Conservation (phyloP, 495 filamentous ascomycete species). For the Neurospora sp. region DNA sequence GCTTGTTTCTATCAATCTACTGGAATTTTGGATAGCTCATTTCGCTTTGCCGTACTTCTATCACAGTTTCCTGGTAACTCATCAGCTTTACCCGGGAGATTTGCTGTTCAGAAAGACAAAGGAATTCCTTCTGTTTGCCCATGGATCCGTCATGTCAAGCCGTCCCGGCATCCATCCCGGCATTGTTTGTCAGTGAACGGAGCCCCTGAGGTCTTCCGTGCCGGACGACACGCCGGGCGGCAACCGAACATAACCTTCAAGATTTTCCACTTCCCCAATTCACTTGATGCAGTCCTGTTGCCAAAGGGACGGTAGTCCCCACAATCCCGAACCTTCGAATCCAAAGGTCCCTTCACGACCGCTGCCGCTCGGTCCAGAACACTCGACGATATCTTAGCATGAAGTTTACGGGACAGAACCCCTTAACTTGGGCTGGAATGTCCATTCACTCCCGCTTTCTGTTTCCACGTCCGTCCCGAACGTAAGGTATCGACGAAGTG, state of each 20-base stretch:
- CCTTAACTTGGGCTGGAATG: background rate
- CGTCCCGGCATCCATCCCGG: background rate
- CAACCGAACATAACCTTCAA: background rate
- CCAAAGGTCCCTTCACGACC: background rate
- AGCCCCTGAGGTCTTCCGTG: background rate
- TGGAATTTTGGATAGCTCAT: too few species aligned
- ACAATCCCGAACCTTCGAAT: background rate
- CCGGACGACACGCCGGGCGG: background rate
- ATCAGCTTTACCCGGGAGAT: too few species aligned
- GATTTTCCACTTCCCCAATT: background rate
- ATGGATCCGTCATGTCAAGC: background rate
- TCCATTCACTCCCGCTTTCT: background rate
- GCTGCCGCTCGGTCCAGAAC: background rate
- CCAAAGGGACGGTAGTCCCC: background rate
- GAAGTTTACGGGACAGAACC: background rate
- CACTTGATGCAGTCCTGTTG: background rate
- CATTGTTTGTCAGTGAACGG: background rate
- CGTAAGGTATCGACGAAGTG: background rate
- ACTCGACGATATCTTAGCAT: background rate
- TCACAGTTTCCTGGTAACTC: too few species aligned
- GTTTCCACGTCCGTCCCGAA: background rate
- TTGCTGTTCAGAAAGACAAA: too few species aligned
- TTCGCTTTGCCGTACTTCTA: too few species aligned
- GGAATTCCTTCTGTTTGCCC: accelerated
- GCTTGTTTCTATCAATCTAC: too few species aligned